Evolutionary conservation across 2,329 filamentous ascomycete species (phyloP), one percentile per base, ranked within the genome.

Genomic region (Sclerotinia subarctica): DNA sequence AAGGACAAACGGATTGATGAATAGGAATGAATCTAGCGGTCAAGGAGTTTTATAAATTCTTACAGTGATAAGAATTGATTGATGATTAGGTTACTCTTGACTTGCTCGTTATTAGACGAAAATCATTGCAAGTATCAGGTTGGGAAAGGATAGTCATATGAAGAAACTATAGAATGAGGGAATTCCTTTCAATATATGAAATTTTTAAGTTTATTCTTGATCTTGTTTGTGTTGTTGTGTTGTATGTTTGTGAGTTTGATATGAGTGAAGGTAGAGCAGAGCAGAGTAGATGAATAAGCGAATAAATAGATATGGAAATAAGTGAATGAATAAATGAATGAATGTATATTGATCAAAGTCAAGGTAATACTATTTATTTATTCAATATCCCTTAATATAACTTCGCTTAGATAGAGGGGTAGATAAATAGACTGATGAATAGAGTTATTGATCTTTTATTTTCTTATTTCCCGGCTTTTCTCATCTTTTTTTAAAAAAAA

Each of bases 141-240:
- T 19, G 19, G 53, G 21, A 19, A 19, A 19, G n/a, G 35, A n/a
- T 42, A 21, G 2, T 19, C 24, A 26, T 51, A 11, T 51, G n/a
- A 38, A 63, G n/a, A 47, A 38, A 51, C 21, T 2, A 35, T 42
- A 46, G n/a, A 51, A 62, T 17, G 47, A 32, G 46, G 29, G 7
- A 51, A 51, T 63, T 26, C 59, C 32, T 62, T 62, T 51, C 10
- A 2, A 38, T 24, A 52, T 51, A 62, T 63, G n/a, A 51, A 63
- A 26, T 26, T n/a, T 21, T 38, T 38, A 42, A 38, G 15, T 15
- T 24, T 21, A 21, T 21, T 26, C 17, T 21, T 11, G 17, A 51
- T 63, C 1, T 15, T 63, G 11, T n/a, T 21, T 54, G 32, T 35
- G 8, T 49, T 11, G 52, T 54, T 7, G 8, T 38, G 2, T 17